Evolutionary conservation across 2,329 filamentous ascomycete genomes (phyloP), one percentile per base, ranked within the genome.

Genomic region (Pseudocercospora musae): DNA sequence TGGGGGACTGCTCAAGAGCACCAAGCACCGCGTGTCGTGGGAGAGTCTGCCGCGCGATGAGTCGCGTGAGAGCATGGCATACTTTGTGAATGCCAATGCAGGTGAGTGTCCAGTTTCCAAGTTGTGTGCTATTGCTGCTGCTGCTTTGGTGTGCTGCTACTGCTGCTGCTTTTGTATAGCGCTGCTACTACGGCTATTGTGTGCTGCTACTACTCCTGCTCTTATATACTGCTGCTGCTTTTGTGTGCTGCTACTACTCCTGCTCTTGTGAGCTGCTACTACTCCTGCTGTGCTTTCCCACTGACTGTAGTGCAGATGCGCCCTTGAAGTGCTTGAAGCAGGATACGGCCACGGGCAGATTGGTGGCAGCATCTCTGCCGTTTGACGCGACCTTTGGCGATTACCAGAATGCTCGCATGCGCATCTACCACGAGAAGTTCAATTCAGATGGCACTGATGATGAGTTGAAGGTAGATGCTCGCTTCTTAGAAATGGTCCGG

Each of bases 361-460:
- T 15, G 18, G 37, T 40, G 6, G 53, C 42, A 42, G 53, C 53
- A 21, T 23, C 10, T 18, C 53, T 56, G 18, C 53, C 53, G 23
- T 56, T 56, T 13, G 53, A 56, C 21, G 53, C 53, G 2, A 56
- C 53, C 18, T 56, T 56, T 42, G 53, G 53, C 8, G 53, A 56
- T 27, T 56, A 56, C 23, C 53, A 56, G 27, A 56, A 56, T 15
- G 53, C 53, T 21, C 31, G 53, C n/a, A 56, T 56, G 53, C 53
- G 53, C 4, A 42, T 56, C 10, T 23, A 23, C 31, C 53, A 56
- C 37, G 53, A 56, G 31, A 56, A 56, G 13, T 56, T 56, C 29
- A 42, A 56, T 9, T 40, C 53, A 40, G 53, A 56, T 23, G 53
- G 53, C 2, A 56, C 53, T 18, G 31, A 23, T 15, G 31, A 40